Evolutionary conservation across 176 grass and related monocot genomes (phyloP).

Genomic region (Canna indica): DNA sequence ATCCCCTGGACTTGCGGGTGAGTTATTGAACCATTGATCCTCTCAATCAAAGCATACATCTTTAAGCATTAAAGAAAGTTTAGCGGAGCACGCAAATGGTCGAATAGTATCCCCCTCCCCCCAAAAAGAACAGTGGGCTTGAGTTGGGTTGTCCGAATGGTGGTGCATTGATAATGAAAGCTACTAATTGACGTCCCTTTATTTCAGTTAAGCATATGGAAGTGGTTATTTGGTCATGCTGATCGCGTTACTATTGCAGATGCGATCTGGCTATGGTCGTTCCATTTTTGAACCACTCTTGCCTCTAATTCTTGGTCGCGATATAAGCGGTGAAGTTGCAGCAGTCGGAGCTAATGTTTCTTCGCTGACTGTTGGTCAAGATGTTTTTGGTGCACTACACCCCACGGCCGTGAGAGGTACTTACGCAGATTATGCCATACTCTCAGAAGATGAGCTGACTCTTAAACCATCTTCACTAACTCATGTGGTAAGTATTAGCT

Average conservation of each 20-base stretch:
- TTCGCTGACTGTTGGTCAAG: slow-evolving; percentile 53
- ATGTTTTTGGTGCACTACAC: slow-evolving; percentile 84
- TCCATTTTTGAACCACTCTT: slow-evolving; percentile 65
- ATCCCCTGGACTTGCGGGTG: slow-evolving; percentile 84
- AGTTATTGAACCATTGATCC: slow-evolving; percentile 18
- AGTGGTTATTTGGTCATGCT: not conserved
- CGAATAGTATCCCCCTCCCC: not conserved
- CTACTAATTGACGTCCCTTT: not conserved
- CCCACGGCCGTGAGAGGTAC: slow-evolving; percentile 90
- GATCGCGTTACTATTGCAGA: slow-evolving; percentile 30
- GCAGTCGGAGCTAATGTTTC: slow-evolving; percentile 62
- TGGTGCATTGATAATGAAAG: not conserved
- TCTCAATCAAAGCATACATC: not conserved
- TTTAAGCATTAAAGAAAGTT: not conserved
- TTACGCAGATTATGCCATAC: slow-evolving; percentile 79
- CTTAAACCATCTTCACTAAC: slow-evolving; percentile 66
- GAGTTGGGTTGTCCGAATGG: not conserved
- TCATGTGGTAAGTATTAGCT: slow-evolving; percentile 44
- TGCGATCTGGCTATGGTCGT: slow-evolving; percentile 85
- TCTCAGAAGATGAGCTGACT: slow-evolving; percentile 83
- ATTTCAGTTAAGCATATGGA: not conserved
- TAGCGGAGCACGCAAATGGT: not conserved
- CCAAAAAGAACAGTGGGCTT: not conserved
- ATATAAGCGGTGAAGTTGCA: slow-evolving; percentile 92
- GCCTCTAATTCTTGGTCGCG: slow-evolving; percentile 77